Evolutionary conservation across 768 basidiomycete genomes (phyloP), one percentile per base, ranked within the genome.

Genomic region (Termitomyces sp.): DNA sequence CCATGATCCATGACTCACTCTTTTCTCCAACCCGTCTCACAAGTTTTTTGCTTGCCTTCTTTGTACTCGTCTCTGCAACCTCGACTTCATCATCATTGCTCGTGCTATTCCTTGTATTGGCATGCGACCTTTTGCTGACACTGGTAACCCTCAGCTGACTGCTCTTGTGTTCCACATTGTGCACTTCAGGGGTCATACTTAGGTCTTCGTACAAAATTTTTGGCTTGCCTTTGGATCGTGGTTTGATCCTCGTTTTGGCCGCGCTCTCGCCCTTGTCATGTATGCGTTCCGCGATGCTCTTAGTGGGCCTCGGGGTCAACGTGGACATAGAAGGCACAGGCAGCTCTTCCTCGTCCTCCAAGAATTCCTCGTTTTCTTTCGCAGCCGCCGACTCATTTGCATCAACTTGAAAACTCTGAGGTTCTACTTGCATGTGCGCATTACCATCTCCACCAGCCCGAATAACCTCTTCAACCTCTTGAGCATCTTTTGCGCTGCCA

Each of bases 391-490:
- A 51, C 16, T 47, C 58, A 13, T 39, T 56, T 24, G 3, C 53
- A 36, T 57, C 41, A 14, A 36, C 32, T 16, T 55, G 46, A 5
- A 59, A 27, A 36, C 53, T 48, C 5, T 43, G 36, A 39, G 24
- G 42, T 13, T 56, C 55, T 26, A 53, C 48, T 39, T 58, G 52
- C 53, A 58, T 58, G 7, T 31, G 44, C 14, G 42, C 50, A 39
- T 60, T 51, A 32, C 48, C 37, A 20, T 59, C 58, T 8, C 20
- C 56, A 24, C 61, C 65, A 22, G 58, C 56, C 14, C 46, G 43
- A 13, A 68, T 58, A 14, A 61, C 50, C 22, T 65, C 64, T 31
- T 71, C 67, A 1, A 69, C 70, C 62, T 75, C 72, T 44, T 64
- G 61, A 24, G 63, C 64, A 46, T 67, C 66, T 31, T 49, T 64